Conservation (phyloP, 805 yeast genomes). For the Suhomyces sp. region DNA sequence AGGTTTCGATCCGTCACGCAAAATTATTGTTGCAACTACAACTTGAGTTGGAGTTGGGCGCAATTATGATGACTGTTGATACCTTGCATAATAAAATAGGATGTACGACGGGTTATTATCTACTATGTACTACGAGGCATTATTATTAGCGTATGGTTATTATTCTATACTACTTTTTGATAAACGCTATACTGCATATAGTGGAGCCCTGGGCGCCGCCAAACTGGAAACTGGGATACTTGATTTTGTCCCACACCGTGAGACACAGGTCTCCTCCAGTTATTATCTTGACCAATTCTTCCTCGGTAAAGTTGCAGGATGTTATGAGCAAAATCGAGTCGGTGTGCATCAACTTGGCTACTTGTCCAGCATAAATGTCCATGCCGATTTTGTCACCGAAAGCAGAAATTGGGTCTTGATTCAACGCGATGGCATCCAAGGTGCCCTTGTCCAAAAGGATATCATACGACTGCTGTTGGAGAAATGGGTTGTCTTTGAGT, state of each 20-base stretch:
- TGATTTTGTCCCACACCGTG: constrained; percentile 60
- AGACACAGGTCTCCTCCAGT: constrained; percentile 42
- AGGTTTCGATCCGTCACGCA: too few species aligned
- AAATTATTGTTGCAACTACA: background rate
- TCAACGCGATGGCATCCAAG: constrained; percentile 91
- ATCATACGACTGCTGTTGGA: constrained; percentile 52
- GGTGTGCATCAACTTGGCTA: constrained; percentile 51
- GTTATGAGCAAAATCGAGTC: constrained; percentile 72
- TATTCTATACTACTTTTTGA: constrained; percentile 22
- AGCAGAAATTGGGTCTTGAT: constrained; percentile 46
- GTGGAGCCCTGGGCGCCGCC: constrained; percentile 90
- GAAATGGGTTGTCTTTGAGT: constrained; percentile 32
- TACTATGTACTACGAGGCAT: background rate
- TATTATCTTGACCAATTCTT: constrained; percentile 61
- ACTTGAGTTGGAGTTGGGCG: background rate
- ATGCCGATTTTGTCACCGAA: constrained; percentile 48
- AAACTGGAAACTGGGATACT: constrained; percentile 80
- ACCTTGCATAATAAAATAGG: background rate
- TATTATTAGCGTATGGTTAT: background rate
- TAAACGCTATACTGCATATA: constrained; percentile 82
- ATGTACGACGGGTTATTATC: background rate
- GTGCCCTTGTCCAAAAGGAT: constrained; percentile 92
- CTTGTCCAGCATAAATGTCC: constrained; percentile 61
- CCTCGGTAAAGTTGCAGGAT: constrained; percentile 89
- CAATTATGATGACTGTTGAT: background rate